These are phyloP conservation scores for Talaromyces pinophilus DNA, from an alignment of 2,329 filamentous ascomycete genomes.

Conservation along the genomic window DNA sequence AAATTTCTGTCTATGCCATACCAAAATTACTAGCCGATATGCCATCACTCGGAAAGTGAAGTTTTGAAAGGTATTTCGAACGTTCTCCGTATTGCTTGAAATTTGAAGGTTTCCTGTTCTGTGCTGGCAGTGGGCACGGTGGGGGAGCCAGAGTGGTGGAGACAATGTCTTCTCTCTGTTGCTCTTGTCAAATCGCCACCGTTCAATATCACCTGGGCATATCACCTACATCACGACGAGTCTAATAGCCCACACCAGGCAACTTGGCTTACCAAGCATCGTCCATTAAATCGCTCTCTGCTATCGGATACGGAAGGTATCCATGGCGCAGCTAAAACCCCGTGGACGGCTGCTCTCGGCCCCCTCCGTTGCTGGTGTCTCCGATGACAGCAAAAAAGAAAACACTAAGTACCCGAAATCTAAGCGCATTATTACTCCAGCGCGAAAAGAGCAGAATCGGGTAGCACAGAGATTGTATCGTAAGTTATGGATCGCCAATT, in stretches of 20 bases:
- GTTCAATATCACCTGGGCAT: no score
- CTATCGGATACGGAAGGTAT: neutral
- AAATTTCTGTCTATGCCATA: neutral
- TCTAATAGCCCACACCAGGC: neutral
- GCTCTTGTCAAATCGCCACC: neutral
- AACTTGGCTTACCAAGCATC: neutral
- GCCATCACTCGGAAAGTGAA: neutral
- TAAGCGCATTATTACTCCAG: constrained; percentile 17
- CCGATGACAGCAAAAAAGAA: neutral
- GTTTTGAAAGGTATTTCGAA: neutral
- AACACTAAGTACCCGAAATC: neutral
- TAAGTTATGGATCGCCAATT: neutral
- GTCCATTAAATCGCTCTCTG: neutral
- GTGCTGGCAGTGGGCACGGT: neutral
- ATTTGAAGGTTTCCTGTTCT: neutral
- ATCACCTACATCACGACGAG: neutral
- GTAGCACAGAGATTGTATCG: constrained; percentile 18
- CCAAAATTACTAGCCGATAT: neutral
- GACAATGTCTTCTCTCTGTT: no score
- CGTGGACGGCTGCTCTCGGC: neutral
- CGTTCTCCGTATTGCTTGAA: neutral
- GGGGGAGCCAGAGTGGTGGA: neutral
- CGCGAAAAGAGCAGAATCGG: constrained; percentile 20
- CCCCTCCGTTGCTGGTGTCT: neutral
- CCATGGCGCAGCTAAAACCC: neutral